Percentiles rank a stretch among this genome's conserved stretches.
Conservation (phyloP, 1,139 yeast genomes). For the Geotrichum europaeum region DNA sequence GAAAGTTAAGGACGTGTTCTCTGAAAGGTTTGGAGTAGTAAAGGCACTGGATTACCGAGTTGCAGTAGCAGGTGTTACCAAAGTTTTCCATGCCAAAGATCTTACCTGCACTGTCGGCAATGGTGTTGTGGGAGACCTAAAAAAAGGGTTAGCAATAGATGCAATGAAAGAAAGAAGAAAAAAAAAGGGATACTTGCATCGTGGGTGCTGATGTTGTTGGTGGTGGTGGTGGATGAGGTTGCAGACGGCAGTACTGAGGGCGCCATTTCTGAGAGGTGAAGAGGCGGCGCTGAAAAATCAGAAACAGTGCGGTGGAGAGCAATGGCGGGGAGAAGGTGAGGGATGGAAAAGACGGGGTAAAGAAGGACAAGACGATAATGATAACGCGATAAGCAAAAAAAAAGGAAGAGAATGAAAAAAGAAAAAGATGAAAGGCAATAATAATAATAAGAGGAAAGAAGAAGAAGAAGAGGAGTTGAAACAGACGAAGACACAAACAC, state of each 20-base stretch:
- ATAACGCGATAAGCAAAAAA: neutral
- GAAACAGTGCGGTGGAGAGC: neutral
- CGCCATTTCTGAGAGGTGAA: neutral
- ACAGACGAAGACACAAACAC: neutral
- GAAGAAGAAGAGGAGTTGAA: neutral
- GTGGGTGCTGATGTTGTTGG: neutral
- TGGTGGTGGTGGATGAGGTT: neutral
- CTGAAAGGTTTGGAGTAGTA: constrained; percentile 71
- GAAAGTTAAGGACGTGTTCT: constrained; percentile 47
- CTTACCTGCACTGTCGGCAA: constrained; percentile 37
- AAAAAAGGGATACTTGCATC: neutral
- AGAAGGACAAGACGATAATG: neutral
- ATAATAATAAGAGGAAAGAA: neutral
- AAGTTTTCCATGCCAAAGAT: constrained; percentile 93
- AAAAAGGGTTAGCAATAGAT: neutral
- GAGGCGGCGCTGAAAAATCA: neutral
- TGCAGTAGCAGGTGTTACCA: constrained; percentile 91
- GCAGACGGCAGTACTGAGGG: neutral
- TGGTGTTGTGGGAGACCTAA: neutral
- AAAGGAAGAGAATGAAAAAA: neutral
- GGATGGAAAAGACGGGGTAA: neutral
- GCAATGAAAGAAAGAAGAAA: neutral
- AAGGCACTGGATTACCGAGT: constrained; percentile 83
- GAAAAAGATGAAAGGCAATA: neutral
- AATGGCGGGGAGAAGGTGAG: neutral